Evolutionary conservation across 148 eudicot species (phyloP).

Genomic region (Chenopodium album): DNA sequence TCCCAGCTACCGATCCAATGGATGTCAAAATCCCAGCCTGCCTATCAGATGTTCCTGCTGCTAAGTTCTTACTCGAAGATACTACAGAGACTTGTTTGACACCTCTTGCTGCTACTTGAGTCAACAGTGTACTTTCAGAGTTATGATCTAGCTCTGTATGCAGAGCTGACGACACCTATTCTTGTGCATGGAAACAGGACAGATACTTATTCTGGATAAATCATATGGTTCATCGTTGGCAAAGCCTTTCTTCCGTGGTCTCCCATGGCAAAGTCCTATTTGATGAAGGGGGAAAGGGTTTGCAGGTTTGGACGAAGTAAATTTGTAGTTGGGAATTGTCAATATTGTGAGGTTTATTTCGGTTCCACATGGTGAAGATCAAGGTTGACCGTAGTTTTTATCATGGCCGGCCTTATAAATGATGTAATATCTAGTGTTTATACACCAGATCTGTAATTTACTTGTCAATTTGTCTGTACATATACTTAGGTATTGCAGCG

Average conservation of each 20-base stretch:
- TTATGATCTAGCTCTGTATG: not conserved
- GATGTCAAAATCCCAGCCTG: conserved; percentile 60
- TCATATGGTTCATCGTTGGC: conserved; percentile 13
- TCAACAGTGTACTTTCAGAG: not conserved
- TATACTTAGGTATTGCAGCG: not conserved
- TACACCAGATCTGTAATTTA: conserved; percentile 20
- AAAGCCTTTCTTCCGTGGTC: not conserved
- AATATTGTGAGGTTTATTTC: not conserved
- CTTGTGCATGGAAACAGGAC: not conserved
- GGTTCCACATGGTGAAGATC: conserved; percentile 18
- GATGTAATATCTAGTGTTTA: conserved; percentile 17
- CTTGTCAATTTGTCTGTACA: conserved; percentile 25
- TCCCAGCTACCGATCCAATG: conserved; percentile 75
- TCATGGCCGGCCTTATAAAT: conserved; percentile 25
- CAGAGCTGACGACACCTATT: not conserved
- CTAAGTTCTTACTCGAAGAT: conserved; percentile 55
- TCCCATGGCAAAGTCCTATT: not conserved
- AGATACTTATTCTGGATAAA: not conserved
- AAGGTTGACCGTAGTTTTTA: conserved; percentile 32
- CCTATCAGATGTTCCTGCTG: conserved; percentile 65
- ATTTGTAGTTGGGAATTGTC: not conserved
- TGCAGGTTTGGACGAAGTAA: not conserved
- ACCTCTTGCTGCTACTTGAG: not conserved
- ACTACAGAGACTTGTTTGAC: conserved; percentile 12
- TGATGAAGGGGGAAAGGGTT: not conserved